phyloP scores from a whole-genome alignment of 2,329 filamentous ascomycete species.

The Colletotrichum coccodes region DNA sequence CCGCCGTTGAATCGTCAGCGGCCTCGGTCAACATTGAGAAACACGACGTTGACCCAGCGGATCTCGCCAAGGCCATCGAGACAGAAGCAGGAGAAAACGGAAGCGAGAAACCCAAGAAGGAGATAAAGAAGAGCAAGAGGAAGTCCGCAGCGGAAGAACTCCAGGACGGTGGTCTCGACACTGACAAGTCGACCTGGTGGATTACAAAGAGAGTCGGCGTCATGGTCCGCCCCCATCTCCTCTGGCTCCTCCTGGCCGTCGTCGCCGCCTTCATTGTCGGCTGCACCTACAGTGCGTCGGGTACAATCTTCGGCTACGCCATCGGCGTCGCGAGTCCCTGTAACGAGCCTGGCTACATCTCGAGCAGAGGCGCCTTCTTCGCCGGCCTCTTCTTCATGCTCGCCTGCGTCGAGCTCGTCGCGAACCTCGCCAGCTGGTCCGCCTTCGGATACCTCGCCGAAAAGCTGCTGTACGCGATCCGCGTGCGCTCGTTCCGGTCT shows the following conservation, averaged over 20 bases:
- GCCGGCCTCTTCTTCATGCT: conserved; percentile 66
- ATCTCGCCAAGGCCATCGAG: conserved; percentile 10
- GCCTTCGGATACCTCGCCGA: conserved; percentile 64
- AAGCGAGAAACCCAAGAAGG: conserved; percentile 46
- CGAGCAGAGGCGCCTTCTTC: conserved; percentile 56
- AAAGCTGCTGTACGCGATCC: conserved; percentile 70
- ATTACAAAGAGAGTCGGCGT: conserved; percentile 49
- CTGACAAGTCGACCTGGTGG: conserved; percentile 50
- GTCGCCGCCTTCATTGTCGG: conserved; percentile 64
- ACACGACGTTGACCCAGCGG: conserved; percentile 33
- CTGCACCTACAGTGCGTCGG: conserved; percentile 61
- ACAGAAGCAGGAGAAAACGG: conserved; percentile 46
- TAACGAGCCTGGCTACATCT: conserved; percentile 49
- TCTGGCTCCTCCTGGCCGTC: conserved; percentile 52
- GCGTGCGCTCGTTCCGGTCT: conserved; percentile 72
- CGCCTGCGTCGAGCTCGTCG: conserved; percentile 56
- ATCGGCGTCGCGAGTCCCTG: conserved; percentile 58
- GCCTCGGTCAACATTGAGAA: conserved; percentile 46
- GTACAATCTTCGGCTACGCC: conserved; percentile 59
- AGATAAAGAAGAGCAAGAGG: conserved; percentile 42
- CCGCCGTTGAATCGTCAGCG: conserved; percentile 50
- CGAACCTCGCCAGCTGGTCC: conserved; percentile 67
- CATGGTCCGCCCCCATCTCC: conserved; percentile 50
- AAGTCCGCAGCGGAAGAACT: conserved; percentile 42
- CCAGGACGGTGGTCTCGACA: conserved; percentile 48